Evolutionary conservation across 2,329 filamentous ascomycete species (phyloP), one percentile per base, ranked within the genome.

Genomic region (Ceratocystis huliohia): DNA sequence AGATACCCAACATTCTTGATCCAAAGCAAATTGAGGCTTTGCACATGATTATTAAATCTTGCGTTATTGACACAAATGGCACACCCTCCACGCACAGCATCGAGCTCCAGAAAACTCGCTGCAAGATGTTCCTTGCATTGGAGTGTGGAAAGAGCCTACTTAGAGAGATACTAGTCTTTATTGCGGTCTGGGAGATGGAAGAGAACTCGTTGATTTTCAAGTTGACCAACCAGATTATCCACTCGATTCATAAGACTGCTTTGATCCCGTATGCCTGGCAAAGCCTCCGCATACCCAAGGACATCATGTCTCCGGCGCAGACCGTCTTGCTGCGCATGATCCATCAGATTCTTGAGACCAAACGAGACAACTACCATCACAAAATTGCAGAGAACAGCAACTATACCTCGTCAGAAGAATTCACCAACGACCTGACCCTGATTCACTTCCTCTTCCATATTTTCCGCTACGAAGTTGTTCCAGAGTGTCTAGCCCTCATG

Each of bases 31-130:
- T 96, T 65, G 93, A 97, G 75, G 92, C 94, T 5, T 78, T 97
- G 65, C 93, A 96, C 66, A 96, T 96, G 92, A 95, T 96, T 68
- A 88, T 97, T 72, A 96, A 96, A 78, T 92, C 90, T 15, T 95
- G 92, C 69, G 95, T 97, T 65, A 85, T 96, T 25, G 89, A 95
- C 71, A 86, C 85, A n/a, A 81, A 84, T 68, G 89, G 88, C 17
- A 66, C 65, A 25, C 61, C 59, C 7, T 66, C 67, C 10, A 6
- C 53, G 5, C 13, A 65, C 30, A 66, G 64, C 28, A 87, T 88
- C 69, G 96, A 93, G 73, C 86, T 96, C 76, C 91, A 96, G 75
- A 90, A 91, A 69, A 90, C 93, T 1, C 82, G 93, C 25, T 96
- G 92, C 72, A 89, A 95, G 73, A 88, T 96, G 73, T 84, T 97